A percentile compares a stretch with the other conserved stretches of the same genome.
These are phyloP conservation scores for Wickerhamiella infanticola DNA, from an alignment of 1,139 yeast genomes.

Conservation along the genomic window DNA sequence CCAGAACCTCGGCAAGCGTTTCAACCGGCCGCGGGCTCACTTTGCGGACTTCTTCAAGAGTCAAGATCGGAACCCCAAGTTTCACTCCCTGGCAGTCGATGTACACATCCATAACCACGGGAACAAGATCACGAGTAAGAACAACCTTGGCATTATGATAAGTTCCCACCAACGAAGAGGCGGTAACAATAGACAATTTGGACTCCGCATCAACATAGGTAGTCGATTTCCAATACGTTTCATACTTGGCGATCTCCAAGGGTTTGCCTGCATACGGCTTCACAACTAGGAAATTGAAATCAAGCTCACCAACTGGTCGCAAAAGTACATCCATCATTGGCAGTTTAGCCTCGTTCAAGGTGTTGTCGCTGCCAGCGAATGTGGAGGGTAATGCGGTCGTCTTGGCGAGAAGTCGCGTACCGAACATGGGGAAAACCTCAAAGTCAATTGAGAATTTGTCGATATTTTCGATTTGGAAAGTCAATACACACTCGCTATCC, in stretches of 20 bases:
- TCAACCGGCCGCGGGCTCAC: slow-evolving; percentile 6
- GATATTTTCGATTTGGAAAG: slow-evolving; percentile 74
- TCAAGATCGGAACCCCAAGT: slow-evolving; percentile 33
- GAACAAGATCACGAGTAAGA: slow-evolving; percentile 66
- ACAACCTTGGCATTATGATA: slow-evolving; percentile 60
- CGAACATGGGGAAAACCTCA: slow-evolving; percentile 88
- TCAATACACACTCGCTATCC: slow-evolving; percentile 55
- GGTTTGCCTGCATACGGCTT: slow-evolving; percentile 81
- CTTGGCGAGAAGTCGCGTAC: slow-evolving; percentile 81
- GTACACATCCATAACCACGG: slow-evolving; percentile 59
- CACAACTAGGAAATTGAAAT: slow-evolving; percentile 66
- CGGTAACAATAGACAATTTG: slow-evolving; percentile 66
- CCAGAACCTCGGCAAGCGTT: slow-evolving; percentile 29
- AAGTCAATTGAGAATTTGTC: slow-evolving; percentile 71
- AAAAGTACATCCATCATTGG: slow-evolving; percentile 76
- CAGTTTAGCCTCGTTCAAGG: slow-evolving; percentile 23
- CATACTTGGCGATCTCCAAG: slow-evolving; percentile 80
- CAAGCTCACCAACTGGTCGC: slow-evolving; percentile 67
- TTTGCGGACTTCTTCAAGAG: slow-evolving; percentile 28
- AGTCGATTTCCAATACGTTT: slow-evolving; percentile 93
- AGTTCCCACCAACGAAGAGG: slow-evolving; percentile 76
- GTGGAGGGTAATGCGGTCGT: slow-evolving; percentile 55
- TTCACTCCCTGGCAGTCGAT: slow-evolving; percentile 40
- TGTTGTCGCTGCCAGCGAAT: slow-evolving; percentile 25
- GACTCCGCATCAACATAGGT: slow-evolving; percentile 23